These are phyloP conservation scores for Lentinula novae-zelandiae DNA, from an alignment of 1,284 basidiomycete genomes.

Conservation along the genomic window DNA sequence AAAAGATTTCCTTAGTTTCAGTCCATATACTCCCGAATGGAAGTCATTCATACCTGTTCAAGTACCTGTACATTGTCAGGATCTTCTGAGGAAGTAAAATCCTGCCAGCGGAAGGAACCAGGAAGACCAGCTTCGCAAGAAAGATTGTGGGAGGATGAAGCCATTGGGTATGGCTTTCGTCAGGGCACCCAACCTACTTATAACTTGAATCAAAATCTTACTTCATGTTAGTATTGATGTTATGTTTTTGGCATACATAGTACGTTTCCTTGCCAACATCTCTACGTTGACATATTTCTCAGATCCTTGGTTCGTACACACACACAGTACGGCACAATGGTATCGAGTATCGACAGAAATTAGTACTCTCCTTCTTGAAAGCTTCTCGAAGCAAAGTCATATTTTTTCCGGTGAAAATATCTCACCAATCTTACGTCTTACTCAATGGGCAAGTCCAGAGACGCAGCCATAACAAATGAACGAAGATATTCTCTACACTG, in stretches of 20 bases:
- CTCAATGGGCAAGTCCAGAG: too few species aligned
- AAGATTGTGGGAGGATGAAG: neutral
- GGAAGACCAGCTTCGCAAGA: constrained; percentile 4
- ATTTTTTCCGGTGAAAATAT: too few species aligned
- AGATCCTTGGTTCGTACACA: neutral
- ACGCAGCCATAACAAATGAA: too few species aligned
- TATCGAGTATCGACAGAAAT: neutral
- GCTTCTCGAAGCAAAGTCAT: too few species aligned
- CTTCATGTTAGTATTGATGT: neutral
- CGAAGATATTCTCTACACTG: too few species aligned
- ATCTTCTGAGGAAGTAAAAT: neutral
- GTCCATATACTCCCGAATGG: too few species aligned
- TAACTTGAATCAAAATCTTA: neutral
- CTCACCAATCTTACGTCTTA: too few species aligned
- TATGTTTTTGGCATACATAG: neutral
- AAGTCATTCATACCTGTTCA: neutral
- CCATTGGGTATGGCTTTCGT: neutral
- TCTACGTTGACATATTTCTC: neutral
- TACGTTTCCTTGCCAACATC: constrained; percentile 8
- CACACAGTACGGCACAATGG: neutral
- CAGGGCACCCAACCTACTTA: neutral
- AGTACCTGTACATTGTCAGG: neutral
- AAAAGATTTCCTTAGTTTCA: too few species aligned
- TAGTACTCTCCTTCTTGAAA: too few species aligned
- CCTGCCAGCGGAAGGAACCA: neutral